Base-by-base conservation (phyloP, 1,284 basidiomycete genomes). In the Cystobasidium slooffiae region DNA sequence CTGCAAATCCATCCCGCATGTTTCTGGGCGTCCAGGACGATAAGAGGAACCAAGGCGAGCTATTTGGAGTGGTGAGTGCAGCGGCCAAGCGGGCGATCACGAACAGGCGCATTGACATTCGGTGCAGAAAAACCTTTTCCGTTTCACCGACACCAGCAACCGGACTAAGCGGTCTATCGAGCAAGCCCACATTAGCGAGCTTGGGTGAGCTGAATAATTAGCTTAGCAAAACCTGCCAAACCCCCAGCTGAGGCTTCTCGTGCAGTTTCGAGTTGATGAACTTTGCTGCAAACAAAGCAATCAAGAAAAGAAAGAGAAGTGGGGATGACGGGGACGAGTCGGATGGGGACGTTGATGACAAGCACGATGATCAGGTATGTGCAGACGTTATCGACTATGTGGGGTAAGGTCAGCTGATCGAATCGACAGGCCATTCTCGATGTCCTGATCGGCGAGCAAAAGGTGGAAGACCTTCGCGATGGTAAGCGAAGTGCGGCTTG, bases 11-110 rank as follows among this genome's bases (percentile, higher is more conserved):
- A 22, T 67, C 70, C 0, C 77, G 79, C 0, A 58, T 77, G 44
- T 79, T 75, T 67, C 51, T 75, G 1, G 78, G 79, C n/a, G 76
- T 79, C 4, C 74, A 79, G 49, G 78, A 74, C 16, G 77, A 78
- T 55, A 79, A 75, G 55, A 14, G 62, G 1, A 6, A 72, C 5
- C 47, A 56, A 43, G 77, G 77, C 24, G 79, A 79, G 49, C 44
- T 77, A 24, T 76, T 75, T 20, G 75, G 75, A 53, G 72, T 74
- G 6, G 72, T 67, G 64, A 24, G 69, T 72, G 12, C 14, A 41
- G 7, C 39, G 16, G 7, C n/a, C 1, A 43, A 44, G 59, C 22
- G 24, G 18, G 12, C 9, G 43, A 22, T 20, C 37, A 18, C 12
- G 10, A n/a, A 39, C 22, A 58, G 31, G 24, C 31, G 12, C 20